phyloP scores from a whole-genome alignment of 495 filamentous ascomycete genomes.

The Amphirosellinia nigrospora region DNA sequence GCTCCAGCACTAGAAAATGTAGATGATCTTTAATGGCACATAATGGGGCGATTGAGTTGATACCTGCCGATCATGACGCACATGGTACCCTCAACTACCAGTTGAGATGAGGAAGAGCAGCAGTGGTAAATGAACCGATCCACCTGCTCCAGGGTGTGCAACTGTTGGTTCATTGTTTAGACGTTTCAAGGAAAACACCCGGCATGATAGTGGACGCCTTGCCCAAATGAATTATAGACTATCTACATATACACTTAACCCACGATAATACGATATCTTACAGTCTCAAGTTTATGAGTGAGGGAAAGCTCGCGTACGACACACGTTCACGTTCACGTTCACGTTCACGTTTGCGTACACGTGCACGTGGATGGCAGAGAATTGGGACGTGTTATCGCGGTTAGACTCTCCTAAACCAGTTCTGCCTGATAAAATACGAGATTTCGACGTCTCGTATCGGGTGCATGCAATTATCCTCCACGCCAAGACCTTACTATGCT shows the following conservation, averaged over 20 bases:
- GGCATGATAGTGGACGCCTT: background rate
- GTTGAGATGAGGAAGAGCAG: background rate
- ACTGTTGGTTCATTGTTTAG: background rate
- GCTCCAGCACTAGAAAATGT: too few relatives aligned
- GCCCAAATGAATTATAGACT: background rate
- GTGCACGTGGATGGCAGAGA: slow-evolving; percentile 16
- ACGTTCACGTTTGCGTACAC: too few relatives aligned
- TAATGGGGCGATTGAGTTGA: background rate
- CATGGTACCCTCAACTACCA: background rate
- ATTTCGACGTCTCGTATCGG: slow-evolving; percentile 20
- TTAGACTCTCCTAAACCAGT: background rate
- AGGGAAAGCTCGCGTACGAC: slow-evolving; percentile 5
- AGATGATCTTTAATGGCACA: background rate
- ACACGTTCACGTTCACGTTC: too few relatives aligned
- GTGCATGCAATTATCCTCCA: slow-evolving; percentile 25
- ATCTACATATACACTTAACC: background rate
- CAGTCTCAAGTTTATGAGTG: slow-evolving; percentile 7
- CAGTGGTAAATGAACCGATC: slow-evolving; percentile 19
- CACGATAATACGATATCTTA: background rate
- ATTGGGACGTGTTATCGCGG: slow-evolving; percentile 14
- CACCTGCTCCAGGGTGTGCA: background rate
- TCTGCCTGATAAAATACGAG: slow-evolving; percentile 23
- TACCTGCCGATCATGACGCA: slow-evolving; percentile 21
- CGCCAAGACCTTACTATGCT: slow-evolving; percentile 20
- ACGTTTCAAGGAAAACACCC: slow-evolving; percentile 8